A percentile compares a stretch with the other conserved stretches of the same genome.
Evolutionary conservation across 331 rosid genomes (phyloP).

Genomic region (Saraca asoca): DNA sequence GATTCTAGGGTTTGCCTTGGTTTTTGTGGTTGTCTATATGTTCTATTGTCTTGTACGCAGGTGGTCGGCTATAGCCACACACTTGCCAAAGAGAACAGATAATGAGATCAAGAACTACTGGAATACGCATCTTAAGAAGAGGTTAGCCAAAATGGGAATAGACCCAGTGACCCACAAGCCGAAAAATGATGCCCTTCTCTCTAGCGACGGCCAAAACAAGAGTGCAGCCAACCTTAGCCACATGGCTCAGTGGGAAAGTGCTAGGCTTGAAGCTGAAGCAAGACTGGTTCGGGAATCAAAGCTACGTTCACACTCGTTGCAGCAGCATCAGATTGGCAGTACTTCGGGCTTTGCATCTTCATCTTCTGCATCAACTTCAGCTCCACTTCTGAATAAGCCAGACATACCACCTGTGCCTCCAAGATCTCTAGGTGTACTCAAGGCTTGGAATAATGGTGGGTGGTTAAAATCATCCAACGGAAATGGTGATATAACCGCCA

Average conservation of each 20-base stretch:
- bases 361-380: slow-evolving; percentile 41
- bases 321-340: neutral
- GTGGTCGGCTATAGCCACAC: slow-evolving; percentile 99
- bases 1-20: slow-evolving; percentile 36
- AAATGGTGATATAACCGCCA: neutral
- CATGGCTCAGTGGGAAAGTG: slow-evolving; percentile 99
- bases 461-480: slow-evolving; percentile 43
- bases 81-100: slow-evolving; percentile 91
- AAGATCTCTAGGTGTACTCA: slow-evolving; percentile 35
- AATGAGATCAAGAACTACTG: slow-evolving; percentile 96
- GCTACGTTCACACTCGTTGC: slow-evolving; percentile 58
- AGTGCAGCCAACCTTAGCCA: slow-evolving; percentile 86
- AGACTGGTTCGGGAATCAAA: slow-evolving; percentile 89
- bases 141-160: slow-evolving; percentile 93
- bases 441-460: slow-evolving; percentile 44
- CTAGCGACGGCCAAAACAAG: slow-evolving; percentile 78
- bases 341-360: slow-evolving; percentile 42
- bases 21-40: slow-evolving; percentile 29
- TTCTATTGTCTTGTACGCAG: slow-evolving; percentile 43
- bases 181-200: slow-evolving; percentile 68
- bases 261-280: slow-evolving; percentile 98
- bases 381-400: slow-evolving; percentile 34
- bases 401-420: slow-evolving; percentile 26
- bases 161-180: slow-evolving; percentile 98
- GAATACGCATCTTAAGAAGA: slow-evolving; percentile 95